Evolutionary conservation across 176 grass and related monocot genomes (phyloP).

Genomic region (Ensete ventricosum): DNA sequence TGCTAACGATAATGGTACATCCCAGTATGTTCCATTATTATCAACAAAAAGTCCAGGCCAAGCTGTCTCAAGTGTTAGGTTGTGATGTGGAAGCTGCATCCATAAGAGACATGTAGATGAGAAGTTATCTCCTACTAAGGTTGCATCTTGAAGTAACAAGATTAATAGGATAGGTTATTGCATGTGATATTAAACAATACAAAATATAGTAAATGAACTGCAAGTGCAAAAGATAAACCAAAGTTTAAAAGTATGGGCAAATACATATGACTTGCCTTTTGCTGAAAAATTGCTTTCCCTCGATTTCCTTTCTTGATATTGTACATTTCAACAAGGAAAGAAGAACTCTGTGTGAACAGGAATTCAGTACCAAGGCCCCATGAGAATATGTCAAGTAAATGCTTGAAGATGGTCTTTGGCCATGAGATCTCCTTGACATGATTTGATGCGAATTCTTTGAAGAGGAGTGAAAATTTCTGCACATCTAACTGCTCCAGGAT

Average conservation of each 20-base stretch:
- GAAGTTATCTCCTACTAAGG: background rate
- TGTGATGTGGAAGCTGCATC: slow-evolving; percentile 60
- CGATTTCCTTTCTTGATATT: slow-evolving; percentile 51
- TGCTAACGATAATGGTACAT: slow-evolving; percentile 72
- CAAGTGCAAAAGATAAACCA: background rate
- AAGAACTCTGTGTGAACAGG: slow-evolving; percentile 45
- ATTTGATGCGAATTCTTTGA: slow-evolving; percentile 50
- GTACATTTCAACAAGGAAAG: slow-evolving; percentile 60
- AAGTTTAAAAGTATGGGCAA: background rate
- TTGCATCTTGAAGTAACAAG: background rate
- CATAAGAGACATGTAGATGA: background rate
- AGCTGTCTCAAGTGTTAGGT: slow-evolving; percentile 59
- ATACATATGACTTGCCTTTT: slow-evolving; percentile 76
- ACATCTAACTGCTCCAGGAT: slow-evolving; percentile 70
- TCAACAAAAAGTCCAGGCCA: slow-evolving; percentile 89
- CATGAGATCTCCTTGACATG: slow-evolving; percentile 34
- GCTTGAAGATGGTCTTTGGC: slow-evolving; percentile 44
- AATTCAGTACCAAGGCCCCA: slow-evolving; percentile 58
- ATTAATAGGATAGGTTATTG: too few species aligned
- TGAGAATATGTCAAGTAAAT: slow-evolving; percentile 44
- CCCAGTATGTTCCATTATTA: slow-evolving; percentile 69
- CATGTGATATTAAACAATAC: too few species aligned
- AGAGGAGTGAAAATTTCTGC: slow-evolving; percentile 38
- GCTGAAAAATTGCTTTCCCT: slow-evolving; percentile 78
- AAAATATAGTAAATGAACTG: background rate